A percentile compares a stretch with the other conserved stretches of the same genome.
These are phyloP conservation scores for Hymenochaete sp. DNA, from an alignment of 1,284 basidiomycete species.

Conservation along the genomic window DNA sequence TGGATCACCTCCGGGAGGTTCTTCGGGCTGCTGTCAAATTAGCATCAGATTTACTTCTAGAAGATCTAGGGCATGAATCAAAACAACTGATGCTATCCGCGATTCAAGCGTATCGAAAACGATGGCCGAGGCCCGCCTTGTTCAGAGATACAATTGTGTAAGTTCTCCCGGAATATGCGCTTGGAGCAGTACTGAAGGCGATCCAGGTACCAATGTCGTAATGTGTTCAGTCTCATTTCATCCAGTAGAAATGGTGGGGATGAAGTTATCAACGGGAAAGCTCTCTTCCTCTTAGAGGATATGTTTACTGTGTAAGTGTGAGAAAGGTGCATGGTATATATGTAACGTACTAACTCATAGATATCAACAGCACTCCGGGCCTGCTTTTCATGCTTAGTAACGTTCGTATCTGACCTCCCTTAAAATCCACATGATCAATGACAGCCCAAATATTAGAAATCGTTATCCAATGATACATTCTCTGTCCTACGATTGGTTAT, in stretches of 20 bases:
- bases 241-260: conserved; percentile 42
- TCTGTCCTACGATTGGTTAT: conserved; percentile 14
- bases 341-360: background rate
- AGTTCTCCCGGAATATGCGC: conserved; percentile 18
- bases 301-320: conserved; percentile 43
- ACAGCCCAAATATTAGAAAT: background rate
- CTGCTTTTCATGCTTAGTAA: background rate
- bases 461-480: conserved; percentile 4
- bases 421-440: too few species aligned
- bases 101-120: conserved; percentile 52
- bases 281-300: conserved; percentile 42
- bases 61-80: conserved; percentile 53
- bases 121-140: conserved; percentile 40
- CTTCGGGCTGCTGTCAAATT: conserved; percentile 44
- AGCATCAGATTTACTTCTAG: conserved; percentile 41
- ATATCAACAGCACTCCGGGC: background rate
- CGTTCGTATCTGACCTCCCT: too few species aligned
- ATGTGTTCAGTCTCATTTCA: conserved; percentile 38
- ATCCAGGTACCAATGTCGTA: conserved; percentile 40
- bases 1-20: conserved; percentile 43
- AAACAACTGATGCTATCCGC: conserved; percentile 53
- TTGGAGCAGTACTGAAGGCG: background rate
- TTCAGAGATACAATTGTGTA: conserved; percentile 44
- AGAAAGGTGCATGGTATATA: conserved; percentile 38
- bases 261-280: conserved; percentile 49